These are phyloP conservation scores for Nannizziopsis barbatae DNA, from an alignment of 2,329 filamentous ascomycete species.

Conservation along the genomic window DNA sequence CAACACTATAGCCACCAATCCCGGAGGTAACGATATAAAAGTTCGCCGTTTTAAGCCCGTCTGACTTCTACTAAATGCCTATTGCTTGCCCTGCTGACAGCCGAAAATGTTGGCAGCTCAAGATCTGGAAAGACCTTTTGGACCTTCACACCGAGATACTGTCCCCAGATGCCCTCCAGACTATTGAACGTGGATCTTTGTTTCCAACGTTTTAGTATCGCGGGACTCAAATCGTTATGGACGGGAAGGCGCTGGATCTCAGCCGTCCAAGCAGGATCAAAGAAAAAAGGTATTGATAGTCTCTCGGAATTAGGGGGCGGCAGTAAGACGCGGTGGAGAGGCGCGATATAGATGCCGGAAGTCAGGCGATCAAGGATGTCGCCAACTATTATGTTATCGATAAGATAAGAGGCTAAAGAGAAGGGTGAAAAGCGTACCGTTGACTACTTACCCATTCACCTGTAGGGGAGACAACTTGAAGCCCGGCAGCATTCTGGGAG, in stretches of 20 bases:
- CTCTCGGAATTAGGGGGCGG: not conserved
- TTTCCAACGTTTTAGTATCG: constrained; percentile 10
- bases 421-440: not conserved
- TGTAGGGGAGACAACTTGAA: constrained; percentile 6
- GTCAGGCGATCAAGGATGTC: constrained; percentile 10
- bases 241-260: constrained; percentile 5
- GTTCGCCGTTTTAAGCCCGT: not conserved
- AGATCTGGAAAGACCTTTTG: constrained; percentile 6
- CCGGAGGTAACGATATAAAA: not conserved
- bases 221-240: not conserved
- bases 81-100: constrained; percentile 4
- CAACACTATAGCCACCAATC: not conserved
- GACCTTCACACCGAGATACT: constrained; percentile 11
- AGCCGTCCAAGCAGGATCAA: constrained; percentile 9
- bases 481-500: constrained; percentile 1
- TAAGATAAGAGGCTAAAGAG: not conserved
- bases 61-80: constrained; percentile 5
- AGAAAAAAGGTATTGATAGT: constrained; percentile 4
- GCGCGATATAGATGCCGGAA: constrained; percentile 9
- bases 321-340: constrained; percentile 7
- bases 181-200: constrained; percentile 9
- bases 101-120: constrained; percentile 1
- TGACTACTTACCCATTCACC: constrained; percentile 10
- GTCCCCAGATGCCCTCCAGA: constrained; percentile 8
- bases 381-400: constrained; percentile 1